Evolutionary conservation across 306 rosid species (phyloP), one percentile per base, ranked within the genome.

Genomic region (Alnus glutinosa): DNA sequence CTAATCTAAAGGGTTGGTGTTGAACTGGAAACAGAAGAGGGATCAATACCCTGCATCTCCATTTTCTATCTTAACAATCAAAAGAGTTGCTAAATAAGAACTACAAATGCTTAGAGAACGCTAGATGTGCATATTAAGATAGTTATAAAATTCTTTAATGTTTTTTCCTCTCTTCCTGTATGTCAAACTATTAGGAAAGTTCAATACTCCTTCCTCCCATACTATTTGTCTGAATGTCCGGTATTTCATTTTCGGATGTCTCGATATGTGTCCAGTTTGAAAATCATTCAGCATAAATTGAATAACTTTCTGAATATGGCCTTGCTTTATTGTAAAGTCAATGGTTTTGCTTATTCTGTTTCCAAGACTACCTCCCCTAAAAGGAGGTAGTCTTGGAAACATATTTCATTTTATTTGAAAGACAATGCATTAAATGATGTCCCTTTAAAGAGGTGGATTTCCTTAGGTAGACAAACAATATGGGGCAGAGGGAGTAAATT

Each of bases 1-100:
- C 77, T 48, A 6, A 67, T 47, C 78, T 70, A 12, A 62, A 51
- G 50, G 52, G 62, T 28, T 70, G 36, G 68, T 79, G 57, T 62
- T 39, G 70, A 63, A 73, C 54, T 70, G 36, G 37, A 76, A 74
- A 32, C 36, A 55, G 37, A 47, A 52, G 55, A 75, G 62, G 52
- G 71, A 67, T 37, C 30, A 67, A 3, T 9, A 7, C 50, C 71
- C 32, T 3, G 30, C 30, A 18, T 64, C 50, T 37, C 50, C 50
- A 37, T 3, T 36, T 14, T 15, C 23, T 34, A 39, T 64, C 46
- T 16, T 36, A 36, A n/a, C 46, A 64, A 64, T 9, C 70, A 2
- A 15, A 39, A 67, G 7, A 37, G 72, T 67, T 39, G 8, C 42
- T 42, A n/a, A 39, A 49, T 9, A 12, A 9, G 52, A 49, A 67